A percentile compares a stretch with the other conserved stretches of the same genome.
These are phyloP conservation scores for Globisporangium echinulatum DNA, from an alignment of 352 stramenopile species.

Conservation along the genomic window DNA sequence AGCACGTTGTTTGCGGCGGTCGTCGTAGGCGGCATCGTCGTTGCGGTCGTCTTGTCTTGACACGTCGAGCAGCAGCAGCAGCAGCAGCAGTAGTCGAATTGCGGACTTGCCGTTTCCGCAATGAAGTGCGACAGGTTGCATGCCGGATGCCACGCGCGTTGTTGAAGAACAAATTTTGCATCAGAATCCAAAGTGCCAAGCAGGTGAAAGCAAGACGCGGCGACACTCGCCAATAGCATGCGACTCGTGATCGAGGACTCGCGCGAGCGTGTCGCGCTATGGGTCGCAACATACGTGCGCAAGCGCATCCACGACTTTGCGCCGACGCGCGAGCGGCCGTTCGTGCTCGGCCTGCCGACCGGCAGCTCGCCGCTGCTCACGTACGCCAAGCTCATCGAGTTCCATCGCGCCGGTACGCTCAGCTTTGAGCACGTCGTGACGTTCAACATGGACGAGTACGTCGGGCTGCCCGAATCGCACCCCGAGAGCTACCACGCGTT, in stretches of 20 bases:
- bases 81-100: no score
- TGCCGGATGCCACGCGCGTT: no score
- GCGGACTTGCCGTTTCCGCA: no score
- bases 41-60: not conserved
- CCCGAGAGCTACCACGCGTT: constrained; percentile 88
- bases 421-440: constrained; percentile 86
- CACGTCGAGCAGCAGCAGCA: no score
- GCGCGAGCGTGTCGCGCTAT: constrained; percentile 50
- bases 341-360: constrained; percentile 84
- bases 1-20: constrained; percentile 17
- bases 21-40: not conserved
- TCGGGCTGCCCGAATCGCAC: constrained; percentile 65
- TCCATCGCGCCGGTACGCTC: constrained; percentile 32
- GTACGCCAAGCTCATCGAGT: constrained; percentile 79
- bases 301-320: constrained; percentile 76
- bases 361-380: constrained; percentile 80
- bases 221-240: constrained; percentile 27
- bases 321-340: constrained; percentile 62
- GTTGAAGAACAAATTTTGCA: no score
- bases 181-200: not conserved
- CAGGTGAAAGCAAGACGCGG: not conserved
- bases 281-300: constrained; percentile 77
- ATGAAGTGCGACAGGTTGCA: not conserved
- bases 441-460: constrained; percentile 92
- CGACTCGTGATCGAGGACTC: constrained; percentile 83